Base-by-base conservation (phyloP, 1,139 yeast genomes). In the Candida labiduridarum region DNA sequence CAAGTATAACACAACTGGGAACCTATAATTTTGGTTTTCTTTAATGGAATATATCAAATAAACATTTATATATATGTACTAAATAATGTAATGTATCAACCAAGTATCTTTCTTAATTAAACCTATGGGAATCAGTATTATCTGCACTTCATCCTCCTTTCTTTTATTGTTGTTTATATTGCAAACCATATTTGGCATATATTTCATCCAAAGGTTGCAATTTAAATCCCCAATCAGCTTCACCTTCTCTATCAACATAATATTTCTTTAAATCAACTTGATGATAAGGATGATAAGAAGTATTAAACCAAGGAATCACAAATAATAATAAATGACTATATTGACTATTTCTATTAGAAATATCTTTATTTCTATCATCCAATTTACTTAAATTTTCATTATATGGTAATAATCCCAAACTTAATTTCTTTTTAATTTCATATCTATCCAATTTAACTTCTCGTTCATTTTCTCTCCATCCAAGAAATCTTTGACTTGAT, bases 241-340 rank as follows among this genome's bases (percentile, higher is more conserved):
- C 82, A 43, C 82, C 82, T 11, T 78, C 74, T 63, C 92, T 76
- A 48, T 78, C 79, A 67, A 83, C 89, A 66, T 85, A 85, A 67
- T 87, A 87, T 65, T 82, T 85, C 58, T 78, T 74, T 52, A 87
- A 74, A 64, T 85, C 87, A 51, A 87, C 85, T 35, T 95, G 96
- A 67, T 89, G 96, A 72, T 84, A 86, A 59, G 89, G 91, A 68
- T 89, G 96, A 64, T 84, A 72, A 46, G 85, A 91, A 57, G 87
- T 72, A 71, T 89, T 89, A 76, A 89, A 88, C 91, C 92, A 86
- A 36, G 96, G 96, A 61, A 89, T 69, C 56, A 87, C 65, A 50
- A 85, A 83, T 61, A 85, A 65, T 51, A 78, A 72, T 52, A 82
- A 69, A 61, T 83, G 84, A 8, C 96, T 83, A 65, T 84, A 85